A percentile compares a stretch with the other conserved stretches of the same genome.
Conservation (phyloP, 345 rosid genomes). For the thale cress (Arabidopsis thaliana) region DNA sequence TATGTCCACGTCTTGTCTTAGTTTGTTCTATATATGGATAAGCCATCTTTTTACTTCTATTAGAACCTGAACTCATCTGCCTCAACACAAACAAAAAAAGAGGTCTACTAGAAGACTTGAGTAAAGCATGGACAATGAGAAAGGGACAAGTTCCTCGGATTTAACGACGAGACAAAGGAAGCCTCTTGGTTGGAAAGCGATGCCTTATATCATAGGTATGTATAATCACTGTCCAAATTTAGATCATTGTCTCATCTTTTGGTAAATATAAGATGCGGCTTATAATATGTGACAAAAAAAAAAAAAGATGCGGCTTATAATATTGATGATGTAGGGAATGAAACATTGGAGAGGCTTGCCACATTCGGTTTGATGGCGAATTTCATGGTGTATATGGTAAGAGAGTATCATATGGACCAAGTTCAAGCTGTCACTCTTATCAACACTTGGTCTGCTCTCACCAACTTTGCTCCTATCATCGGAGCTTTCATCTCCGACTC, state of each 20-base stretch:
- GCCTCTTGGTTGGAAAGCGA: constrained; percentile 85
- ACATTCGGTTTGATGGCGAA: constrained; percentile 62
- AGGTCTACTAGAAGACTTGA: background rate
- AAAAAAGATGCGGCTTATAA: background rate
- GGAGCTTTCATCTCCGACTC: constrained; percentile 76
- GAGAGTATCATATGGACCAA: constrained; percentile 64
- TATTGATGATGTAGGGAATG: constrained; percentile 57
- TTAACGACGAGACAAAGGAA: constrained; percentile 34
- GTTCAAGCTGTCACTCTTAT: constrained; percentile 58
- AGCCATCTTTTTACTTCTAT: constrained; percentile 1
- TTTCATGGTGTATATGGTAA: constrained; percentile 66
- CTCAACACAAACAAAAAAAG: background rate
- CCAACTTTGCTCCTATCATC: constrained; percentile 63
- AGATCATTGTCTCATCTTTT: background rate
- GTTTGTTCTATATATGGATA: background rate
- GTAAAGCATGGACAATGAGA: constrained; percentile 24
- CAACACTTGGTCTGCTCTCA: constrained; percentile 67
- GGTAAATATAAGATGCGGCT: background rate
- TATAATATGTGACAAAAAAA: background rate
- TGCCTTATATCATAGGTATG: constrained; percentile 76
- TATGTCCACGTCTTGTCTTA: background rate
- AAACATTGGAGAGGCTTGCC: constrained; percentile 79
- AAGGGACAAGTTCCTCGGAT: constrained; percentile 6
- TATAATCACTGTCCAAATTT: background rate
- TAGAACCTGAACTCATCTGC: constrained; percentile 3